Evolutionary conservation across 371 early-diverging fungal species (phyloP), one percentile per base, ranked within the genome.

Genomic region (Mortierella sp.): DNA sequence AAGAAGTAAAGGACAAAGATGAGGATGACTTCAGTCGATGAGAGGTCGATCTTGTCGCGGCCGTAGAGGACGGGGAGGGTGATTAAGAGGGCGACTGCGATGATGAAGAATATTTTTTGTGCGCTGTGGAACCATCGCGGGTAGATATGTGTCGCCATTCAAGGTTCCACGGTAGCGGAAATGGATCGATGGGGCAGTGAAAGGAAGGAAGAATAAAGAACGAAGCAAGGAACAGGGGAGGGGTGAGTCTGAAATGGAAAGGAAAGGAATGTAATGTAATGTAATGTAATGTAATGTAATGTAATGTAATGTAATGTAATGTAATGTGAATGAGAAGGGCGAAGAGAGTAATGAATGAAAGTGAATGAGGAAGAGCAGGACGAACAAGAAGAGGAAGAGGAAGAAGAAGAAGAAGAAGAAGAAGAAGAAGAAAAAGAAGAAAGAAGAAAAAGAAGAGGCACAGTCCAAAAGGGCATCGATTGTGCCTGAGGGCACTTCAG

Each of bases 21-120:
- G 10, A 70, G 60, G n/a, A 80, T 78, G 65, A 84, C 70, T 14
- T 78, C 47, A 7, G 73, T 73, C 0, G 84, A 78, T n/a, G 84
- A 74, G n/a, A 84, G 34, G 44, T 28, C 65, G 0, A 38, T 24
- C 52, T 55, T 38, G 42, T 47, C 28, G 24, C 11, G n/a, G 48
- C 82, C 82, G 44, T 85, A 79, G 50, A 70, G 28, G 24, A 81
- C 75, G 0, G 86, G 86, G 5, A 85, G 45, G 45, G 73, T 48
- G 50, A 85, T 79, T 24, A 79, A 75, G 26, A 85, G 80, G 34
- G 75, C 57, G 13, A 70, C 86, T 0, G 82, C 86, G 57, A 79
- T 44, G 6, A 68, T 45, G 42, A 79, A 82, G 28, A 74, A n/a
- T 2, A 42, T 8, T 57, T 54, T 73, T 31, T 79, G 79, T 8